A percentile compares a stretch with the other conserved stretches of the same genome.
These are phyloP conservation scores for Debaryomyces coudertii DNA, from an alignment of 1,139 yeast species.

Conservation along the genomic window DNA sequence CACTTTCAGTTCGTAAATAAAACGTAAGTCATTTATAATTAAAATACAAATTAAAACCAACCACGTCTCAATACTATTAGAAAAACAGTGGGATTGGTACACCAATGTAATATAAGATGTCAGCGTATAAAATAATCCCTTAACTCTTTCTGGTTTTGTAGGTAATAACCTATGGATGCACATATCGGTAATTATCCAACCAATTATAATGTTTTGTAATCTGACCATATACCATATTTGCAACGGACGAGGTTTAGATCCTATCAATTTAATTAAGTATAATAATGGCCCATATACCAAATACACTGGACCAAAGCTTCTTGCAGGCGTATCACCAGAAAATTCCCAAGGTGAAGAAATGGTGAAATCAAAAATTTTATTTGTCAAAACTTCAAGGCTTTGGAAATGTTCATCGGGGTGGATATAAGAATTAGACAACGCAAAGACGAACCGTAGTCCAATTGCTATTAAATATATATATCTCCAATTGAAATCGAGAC, in stretches of 20 bases:
- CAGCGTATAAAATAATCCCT: constrained; percentile 65
- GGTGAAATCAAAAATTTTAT: constrained; percentile 50
- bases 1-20: constrained; percentile 22
- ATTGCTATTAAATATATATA: constrained; percentile 45
- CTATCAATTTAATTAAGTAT: constrained; percentile 28
- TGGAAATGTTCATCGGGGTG: constrained; percentile 99
- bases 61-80: constrained; percentile 83
- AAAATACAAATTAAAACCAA: constrained; percentile 60
- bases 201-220: constrained; percentile 55
- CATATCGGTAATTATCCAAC: constrained; percentile 63
- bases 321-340: constrained; percentile 55
- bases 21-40: constrained; percentile 50
- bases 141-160: constrained; percentile 63
- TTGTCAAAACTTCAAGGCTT: constrained; percentile 70
- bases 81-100: constrained; percentile 85
- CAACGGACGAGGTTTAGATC: constrained; percentile 38
- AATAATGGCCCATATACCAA: constrained; percentile 70
- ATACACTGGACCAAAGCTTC: constrained; percentile 75
- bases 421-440: constrained; percentile 77
- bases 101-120: constrained; percentile 82
- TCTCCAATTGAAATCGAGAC: constrained; percentile 43
- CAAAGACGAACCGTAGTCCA: constrained; percentile 56
- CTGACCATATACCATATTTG: constrained; percentile 61
- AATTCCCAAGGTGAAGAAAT: constrained; percentile 88
- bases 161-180: constrained; percentile 54